Evolutionary conservation across 2,329 filamentous ascomycete genomes (phyloP).

Genomic region (Pestalotiopsis fici): DNA sequence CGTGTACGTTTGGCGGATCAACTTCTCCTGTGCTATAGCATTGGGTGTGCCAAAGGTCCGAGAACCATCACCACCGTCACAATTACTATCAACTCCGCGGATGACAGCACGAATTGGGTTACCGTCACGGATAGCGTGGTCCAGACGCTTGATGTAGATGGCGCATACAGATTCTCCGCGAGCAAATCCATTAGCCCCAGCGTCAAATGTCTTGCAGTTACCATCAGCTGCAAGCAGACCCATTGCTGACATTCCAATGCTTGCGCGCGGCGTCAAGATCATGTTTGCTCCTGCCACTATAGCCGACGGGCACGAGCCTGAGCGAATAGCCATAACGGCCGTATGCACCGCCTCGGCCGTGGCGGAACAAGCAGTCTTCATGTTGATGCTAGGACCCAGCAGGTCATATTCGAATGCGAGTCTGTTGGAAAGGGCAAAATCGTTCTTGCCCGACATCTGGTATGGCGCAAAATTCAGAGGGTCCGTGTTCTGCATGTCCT

Average conservation of each 20-base stretch:
- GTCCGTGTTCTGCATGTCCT: constrained; percentile 25
- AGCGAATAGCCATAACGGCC: neutral
- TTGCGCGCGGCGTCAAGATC: neutral
- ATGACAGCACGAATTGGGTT: constrained; percentile 39
- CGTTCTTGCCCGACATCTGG: constrained; percentile 19
- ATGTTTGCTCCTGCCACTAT: constrained; percentile 6
- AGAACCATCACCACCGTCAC: constrained; percentile 39
- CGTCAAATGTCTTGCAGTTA: constrained; percentile 6
- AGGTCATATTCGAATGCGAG: constrained; percentile 9
- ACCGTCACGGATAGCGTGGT: constrained; percentile 44
- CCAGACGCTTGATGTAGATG: constrained; percentile 39
- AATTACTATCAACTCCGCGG: constrained; percentile 35
- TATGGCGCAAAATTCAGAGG: constrained; percentile 18
- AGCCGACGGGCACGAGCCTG: neutral
- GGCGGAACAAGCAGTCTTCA: constrained; percentile 8
- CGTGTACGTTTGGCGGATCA: constrained; percentile 36
- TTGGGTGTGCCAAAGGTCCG: constrained; percentile 48
- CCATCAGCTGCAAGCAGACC: neutral
- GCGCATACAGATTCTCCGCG: constrained; percentile 48
- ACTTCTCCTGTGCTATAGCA: constrained; percentile 31
- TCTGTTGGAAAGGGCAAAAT: constrained; percentile 30
- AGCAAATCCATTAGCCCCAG: constrained; percentile 42
- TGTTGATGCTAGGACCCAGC: neutral
- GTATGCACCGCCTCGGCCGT: neutral
- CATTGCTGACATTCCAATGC: neutral